Evolutionary conservation across 257 asterid species (phyloP).

Genomic region (Forsythia suspensa): DNA sequence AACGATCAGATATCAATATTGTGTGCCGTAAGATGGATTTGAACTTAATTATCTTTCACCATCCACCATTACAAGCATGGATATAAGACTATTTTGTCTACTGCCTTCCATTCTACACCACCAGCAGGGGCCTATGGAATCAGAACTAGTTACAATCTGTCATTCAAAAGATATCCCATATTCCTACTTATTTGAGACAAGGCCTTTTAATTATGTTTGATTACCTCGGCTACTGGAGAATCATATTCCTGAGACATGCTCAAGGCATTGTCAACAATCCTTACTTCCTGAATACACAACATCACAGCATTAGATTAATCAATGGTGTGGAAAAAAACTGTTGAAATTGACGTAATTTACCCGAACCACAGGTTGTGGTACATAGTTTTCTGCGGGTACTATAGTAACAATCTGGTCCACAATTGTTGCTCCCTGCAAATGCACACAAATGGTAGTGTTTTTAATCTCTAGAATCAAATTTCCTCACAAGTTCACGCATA

Average conservation of each 20-base stretch:
- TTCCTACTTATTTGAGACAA: background rate
- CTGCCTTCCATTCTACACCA: conserved; percentile 1
- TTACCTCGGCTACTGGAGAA: conserved; percentile 61
- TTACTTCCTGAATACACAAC: conserved; percentile 41
- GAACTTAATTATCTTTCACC: conserved; percentile 6
- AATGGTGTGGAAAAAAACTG: background rate
- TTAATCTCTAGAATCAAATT: conserved; percentile 4
- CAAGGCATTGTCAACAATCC: conserved; percentile 39
- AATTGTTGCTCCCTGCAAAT: conserved; percentile 77
- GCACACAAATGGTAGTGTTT: conserved; percentile 2
- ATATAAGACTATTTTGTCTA: conserved; percentile 1
- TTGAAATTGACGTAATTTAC: conserved; percentile 28
- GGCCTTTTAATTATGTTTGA: background rate
- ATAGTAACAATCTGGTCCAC: conserved; percentile 76
- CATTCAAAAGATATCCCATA: background rate
- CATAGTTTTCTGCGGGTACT: conserved; percentile 57
- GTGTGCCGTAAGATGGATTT: background rate
- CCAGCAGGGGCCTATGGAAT: background rate
- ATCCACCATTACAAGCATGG: conserved; percentile 1
- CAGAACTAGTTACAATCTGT: conserved; percentile 1
- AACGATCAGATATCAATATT: conserved; percentile 14
- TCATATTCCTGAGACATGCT: conserved; percentile 35
- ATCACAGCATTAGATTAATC: conserved; percentile 17
- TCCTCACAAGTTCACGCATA: conserved; percentile 10
- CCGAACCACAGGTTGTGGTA: conserved; percentile 45